Evolutionary conservation across 371 early-diverging fungal species (phyloP).

Genomic region (Mucor sp.): DNA sequence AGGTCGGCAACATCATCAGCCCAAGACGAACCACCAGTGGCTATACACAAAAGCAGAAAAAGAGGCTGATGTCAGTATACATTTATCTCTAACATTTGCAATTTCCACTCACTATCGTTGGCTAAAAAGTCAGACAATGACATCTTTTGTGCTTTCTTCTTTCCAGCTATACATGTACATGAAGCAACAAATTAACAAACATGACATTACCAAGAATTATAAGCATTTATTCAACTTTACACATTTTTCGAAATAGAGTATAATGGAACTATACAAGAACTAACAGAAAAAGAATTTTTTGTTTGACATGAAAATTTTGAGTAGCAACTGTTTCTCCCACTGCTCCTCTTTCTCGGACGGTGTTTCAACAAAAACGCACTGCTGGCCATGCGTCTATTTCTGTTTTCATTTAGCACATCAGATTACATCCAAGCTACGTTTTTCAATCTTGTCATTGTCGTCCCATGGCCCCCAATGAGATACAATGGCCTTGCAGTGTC

Average conservation of each 20-base stretch:
- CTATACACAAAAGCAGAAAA: conserved; percentile 28
- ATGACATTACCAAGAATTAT: background rate
- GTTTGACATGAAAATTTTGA: conserved; percentile 7
- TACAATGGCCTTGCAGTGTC: background rate
- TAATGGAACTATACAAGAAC: conserved; percentile 2
- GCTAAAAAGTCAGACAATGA: conserved; percentile 78
- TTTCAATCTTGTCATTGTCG: background rate
- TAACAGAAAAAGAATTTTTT: background rate
- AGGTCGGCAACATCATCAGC: conserved; percentile 91
- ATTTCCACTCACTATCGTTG: conserved; percentile 58
- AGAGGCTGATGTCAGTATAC: conserved; percentile 1
- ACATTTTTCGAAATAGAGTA: conserved; percentile 1
- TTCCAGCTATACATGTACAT: conserved; percentile 48
- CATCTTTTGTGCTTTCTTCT: conserved; percentile 81
- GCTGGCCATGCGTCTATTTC: background rate
- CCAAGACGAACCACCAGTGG: conserved; percentile 71
- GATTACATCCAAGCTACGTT: background rate
- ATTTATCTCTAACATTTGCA: background rate
- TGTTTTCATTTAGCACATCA: background rate
- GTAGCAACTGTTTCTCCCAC: background rate
- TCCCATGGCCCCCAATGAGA: background rate
- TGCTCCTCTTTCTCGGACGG: background rate
- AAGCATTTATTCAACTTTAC: conserved; percentile 2
- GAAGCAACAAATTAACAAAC: background rate
- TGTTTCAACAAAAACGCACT: background rate